phyloP scores from a whole-genome alignment of 805 yeast genomes.

The Metschnikowia gruessii region DNA sequence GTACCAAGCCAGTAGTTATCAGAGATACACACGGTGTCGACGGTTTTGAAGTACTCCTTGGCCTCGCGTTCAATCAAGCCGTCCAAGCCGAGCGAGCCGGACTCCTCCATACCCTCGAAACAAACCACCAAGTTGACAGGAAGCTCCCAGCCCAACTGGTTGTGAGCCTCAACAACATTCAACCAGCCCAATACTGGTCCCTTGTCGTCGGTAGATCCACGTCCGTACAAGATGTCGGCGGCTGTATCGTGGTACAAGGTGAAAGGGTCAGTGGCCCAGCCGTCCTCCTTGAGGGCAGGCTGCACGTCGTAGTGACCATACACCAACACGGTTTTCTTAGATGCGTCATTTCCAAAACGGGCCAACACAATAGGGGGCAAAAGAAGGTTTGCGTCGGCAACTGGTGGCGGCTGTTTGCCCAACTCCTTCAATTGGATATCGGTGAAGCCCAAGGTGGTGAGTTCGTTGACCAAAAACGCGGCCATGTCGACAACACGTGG shows the following conservation, averaged over 20 bases:
- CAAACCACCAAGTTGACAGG: slow-evolving; percentile 93
- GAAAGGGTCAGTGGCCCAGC: slow-evolving; percentile 96
- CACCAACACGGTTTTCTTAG: slow-evolving; percentile 82
- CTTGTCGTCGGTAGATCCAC: slow-evolving; percentile 97
- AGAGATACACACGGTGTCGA: slow-evolving; percentile 91
- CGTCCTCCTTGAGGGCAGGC: slow-evolving; percentile 90
- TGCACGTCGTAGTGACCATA: slow-evolving; percentile 99
- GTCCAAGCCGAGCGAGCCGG: slow-evolving; percentile 92
- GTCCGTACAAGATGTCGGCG: slow-evolving; percentile 72
- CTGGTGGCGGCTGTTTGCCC: slow-evolving; percentile 92
- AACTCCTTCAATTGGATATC: slow-evolving; percentile 80
- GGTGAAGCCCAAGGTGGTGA: slow-evolving; percentile 68
- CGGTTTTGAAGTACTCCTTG: slow-evolving; percentile 72
- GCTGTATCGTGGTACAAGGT: slow-evolving; percentile 55
- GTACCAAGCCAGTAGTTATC: slow-evolving; percentile 99
- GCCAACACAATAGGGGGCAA: slow-evolving; percentile 96
- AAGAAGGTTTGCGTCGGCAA: slow-evolving; percentile 57
- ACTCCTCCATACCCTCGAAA: slow-evolving; percentile 99
- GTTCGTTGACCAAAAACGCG: slow-evolving; percentile 68
- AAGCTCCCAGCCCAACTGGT: slow-evolving; percentile 74
- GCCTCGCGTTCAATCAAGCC: slow-evolving; percentile 79
- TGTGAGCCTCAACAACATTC: slow-evolving; percentile 88
- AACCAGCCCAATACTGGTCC: slow-evolving; percentile 99
- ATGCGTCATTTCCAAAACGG: slow-evolving; percentile 76
- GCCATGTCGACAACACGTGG: slow-evolving; percentile 91